Percentiles rank a stretch among this genome's conserved stretches.
Evolutionary conservation across 306 rosid species (phyloP).

Genomic region (Albizia julibrissin): DNA sequence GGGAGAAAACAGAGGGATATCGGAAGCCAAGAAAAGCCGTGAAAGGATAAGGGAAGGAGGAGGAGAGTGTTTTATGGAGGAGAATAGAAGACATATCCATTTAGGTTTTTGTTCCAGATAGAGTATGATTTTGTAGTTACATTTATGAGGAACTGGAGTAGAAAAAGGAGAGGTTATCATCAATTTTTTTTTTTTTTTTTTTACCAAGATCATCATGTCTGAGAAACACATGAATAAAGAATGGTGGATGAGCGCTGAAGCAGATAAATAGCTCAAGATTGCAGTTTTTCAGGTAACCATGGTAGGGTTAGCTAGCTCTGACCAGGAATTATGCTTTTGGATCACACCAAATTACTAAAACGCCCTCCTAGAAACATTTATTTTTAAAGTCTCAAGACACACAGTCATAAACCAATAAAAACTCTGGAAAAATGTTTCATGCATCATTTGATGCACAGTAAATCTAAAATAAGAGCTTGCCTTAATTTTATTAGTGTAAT

Average conservation of each 20-base stretch:
- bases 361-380: neutral
- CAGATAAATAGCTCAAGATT: conserved; percentile 33
- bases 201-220: neutral
- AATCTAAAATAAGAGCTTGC: neutral
- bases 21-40: conserved; percentile 48
- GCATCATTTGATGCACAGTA: neutral
- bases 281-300: neutral
- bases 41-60: conserved; percentile 31
- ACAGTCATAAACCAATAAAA: neutral
- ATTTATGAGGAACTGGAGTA: neutral
- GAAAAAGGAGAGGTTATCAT: conserved; percentile 22
- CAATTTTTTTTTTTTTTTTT: too few species aligned
- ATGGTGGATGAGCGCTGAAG: conserved; percentile 16
- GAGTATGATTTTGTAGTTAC: conserved; percentile 12
- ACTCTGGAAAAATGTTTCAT: neutral
- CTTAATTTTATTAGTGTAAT: neutral
- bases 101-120: neutral
- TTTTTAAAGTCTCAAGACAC: neutral
- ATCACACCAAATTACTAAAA: neutral
- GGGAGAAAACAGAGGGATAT: conserved; percentile 8
- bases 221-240: neutral
- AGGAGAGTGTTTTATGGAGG: conserved; percentile 21
- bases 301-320: neutral
- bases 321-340: neutral
- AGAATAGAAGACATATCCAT: conserved; percentile 9